A percentile compares a stretch with the other conserved stretches of the same genome.
Evolutionary conservation across 805 yeast genomes (phyloP).

Genomic region (Candida dendrica): DNA sequence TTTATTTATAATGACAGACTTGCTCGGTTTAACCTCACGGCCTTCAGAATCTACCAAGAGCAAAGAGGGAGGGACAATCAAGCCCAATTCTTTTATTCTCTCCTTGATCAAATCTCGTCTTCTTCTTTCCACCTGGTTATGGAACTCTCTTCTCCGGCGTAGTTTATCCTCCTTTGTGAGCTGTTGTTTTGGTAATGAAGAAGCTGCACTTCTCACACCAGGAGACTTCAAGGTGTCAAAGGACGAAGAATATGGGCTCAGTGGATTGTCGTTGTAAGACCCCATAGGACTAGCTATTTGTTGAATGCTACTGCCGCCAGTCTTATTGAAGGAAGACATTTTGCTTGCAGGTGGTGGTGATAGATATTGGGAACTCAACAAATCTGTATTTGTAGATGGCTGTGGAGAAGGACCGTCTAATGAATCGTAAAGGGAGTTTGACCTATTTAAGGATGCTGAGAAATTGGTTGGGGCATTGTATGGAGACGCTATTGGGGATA

Average conservation of each 20-base stretch:
- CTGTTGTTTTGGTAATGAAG: conserved; percentile 20
- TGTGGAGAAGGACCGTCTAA: conserved; percentile 16
- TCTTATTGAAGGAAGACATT: conserved; percentile 1
- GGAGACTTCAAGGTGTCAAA: conserved; percentile 23
- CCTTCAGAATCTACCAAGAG: conserved; percentile 35
- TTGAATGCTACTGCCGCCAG: conserved; percentile 4
- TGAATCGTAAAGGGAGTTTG: conserved; percentile 17
- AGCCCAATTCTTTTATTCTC: conserved; percentile 76
- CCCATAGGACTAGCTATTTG: conserved; percentile 4
- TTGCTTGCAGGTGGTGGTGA: conserved; percentile 15
- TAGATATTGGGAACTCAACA: conserved; percentile 14
- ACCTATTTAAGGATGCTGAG: conserved; percentile 2
- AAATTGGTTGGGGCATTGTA: conserved; percentile 1
- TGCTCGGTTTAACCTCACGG: conserved; percentile 74
- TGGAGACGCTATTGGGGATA: conserved; percentile 1
- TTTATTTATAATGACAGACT: conserved; percentile 66
- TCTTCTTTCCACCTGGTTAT: conserved; percentile 90
- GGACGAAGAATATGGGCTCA: conserved; percentile 20
- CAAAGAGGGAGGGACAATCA: conserved; percentile 71
- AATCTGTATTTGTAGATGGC: conserved; percentile 1
- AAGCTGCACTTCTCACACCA: conserved; percentile 19
- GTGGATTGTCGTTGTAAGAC: conserved; percentile 15
- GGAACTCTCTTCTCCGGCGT: conserved; percentile 77
- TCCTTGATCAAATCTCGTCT: conserved; percentile 88
- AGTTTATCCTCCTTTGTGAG: conserved; percentile 61